A percentile compares a stretch with the other conserved stretches of the same genome.
Evolutionary conservation across 148 eudicot species (phyloP).

Genomic region (Heliosperma pusillum): DNA sequence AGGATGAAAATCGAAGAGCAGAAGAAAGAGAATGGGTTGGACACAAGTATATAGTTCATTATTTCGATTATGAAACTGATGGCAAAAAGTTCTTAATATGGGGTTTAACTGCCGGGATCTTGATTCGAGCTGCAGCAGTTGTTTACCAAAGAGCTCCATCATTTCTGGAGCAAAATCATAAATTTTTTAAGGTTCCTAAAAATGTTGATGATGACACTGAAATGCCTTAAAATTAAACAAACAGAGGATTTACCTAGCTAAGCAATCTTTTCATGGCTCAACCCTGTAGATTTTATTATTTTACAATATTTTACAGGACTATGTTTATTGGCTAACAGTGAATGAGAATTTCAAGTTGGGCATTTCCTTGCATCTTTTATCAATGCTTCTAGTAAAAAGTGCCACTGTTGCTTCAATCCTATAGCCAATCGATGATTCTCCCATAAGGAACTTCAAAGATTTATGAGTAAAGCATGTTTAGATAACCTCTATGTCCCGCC

Average conservation of each 20-base stretch:
- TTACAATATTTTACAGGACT: not conserved
- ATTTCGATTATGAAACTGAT: constrained; percentile 58
- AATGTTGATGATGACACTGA: constrained; percentile 38
- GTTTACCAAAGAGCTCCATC: constrained; percentile 75
- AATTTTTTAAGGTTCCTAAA: constrained; percentile 45
- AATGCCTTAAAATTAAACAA: constrained; percentile 37
- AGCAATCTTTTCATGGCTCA: not conserved
- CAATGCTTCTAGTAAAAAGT: constrained; percentile 2
- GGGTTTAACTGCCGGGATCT: constrained; percentile 87
- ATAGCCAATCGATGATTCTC: not conserved
- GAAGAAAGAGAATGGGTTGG: constrained; percentile 92
- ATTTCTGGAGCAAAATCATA: constrained; percentile 62
- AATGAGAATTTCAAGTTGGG: not conserved
- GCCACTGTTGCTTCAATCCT: not conserved
- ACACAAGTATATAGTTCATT: constrained; percentile 68
- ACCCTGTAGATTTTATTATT: not conserved
- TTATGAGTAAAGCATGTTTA: not conserved
- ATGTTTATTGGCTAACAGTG: not conserved
- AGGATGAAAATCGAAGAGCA: constrained; percentile 71
- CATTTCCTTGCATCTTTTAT: not conserved
- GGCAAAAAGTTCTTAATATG: constrained; percentile 60
- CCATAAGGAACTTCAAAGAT: not conserved
- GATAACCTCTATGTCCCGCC: not conserved
- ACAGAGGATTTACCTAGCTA: not conserved
- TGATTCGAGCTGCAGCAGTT: constrained; percentile 86